phyloP scores from a whole-genome alignment of 257 asterid genomes.

The Solanum lycopersicoides region DNA sequence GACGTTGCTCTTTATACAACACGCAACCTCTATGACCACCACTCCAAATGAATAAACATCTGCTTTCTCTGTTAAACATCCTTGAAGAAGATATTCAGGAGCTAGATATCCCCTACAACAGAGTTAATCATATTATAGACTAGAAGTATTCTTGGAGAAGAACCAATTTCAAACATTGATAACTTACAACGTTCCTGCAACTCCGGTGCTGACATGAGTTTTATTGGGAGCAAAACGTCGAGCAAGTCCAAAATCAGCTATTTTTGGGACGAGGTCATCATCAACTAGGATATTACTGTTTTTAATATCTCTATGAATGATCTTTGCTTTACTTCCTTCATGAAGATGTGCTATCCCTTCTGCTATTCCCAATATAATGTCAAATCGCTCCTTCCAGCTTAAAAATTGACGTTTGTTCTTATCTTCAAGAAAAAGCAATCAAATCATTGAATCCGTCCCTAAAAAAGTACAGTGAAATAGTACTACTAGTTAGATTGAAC shows the following conservation, averaged over 20 bases:
- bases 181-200: conserved; percentile 1
- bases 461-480: not conserved
- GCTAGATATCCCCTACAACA: not conserved
- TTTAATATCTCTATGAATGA: not conserved
- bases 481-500: not conserved
- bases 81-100: conserved; percentile 2
- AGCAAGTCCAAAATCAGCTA: conserved; percentile 3
- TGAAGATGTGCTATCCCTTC: not conserved
- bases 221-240: not conserved
- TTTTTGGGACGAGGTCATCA: not conserved
- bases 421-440: not conserved
- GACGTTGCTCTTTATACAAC: not conserved
- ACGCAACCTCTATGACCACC: not conserved
- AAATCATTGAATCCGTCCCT: not conserved
- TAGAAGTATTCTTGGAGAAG: not conserved
- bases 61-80: conserved; percentile 1
- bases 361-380: conserved; percentile 1
- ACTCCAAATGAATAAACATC: not conserved
- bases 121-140: not conserved
- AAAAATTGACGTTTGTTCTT: not conserved
- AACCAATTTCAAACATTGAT: not conserved
- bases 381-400: conserved; percentile 1
- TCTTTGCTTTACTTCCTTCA: conserved; percentile 1
- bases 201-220: not conserved
- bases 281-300: not conserved